Evolutionary conservation across 768 basidiomycete genomes (phyloP).

Genomic region (Mycena maculata): DNA sequence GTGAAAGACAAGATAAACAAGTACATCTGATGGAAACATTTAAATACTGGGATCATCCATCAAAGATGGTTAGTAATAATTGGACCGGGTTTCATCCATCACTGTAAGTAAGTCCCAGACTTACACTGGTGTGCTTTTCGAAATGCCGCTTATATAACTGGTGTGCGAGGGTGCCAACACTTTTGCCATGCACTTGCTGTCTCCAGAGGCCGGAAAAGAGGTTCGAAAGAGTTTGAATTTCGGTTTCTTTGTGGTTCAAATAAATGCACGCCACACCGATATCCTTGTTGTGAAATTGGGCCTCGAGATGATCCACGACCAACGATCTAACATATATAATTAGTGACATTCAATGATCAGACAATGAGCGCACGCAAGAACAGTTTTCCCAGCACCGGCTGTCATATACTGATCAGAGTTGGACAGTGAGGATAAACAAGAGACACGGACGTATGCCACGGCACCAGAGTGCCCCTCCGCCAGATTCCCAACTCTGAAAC

Average conservation of each 20-base stretch:
- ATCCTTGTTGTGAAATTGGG: neutral
- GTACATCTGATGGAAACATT: too few species aligned
- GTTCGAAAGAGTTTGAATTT: neutral
- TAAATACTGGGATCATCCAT: too few species aligned
- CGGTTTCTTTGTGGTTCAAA: too few species aligned
- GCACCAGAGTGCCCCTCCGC: neutral
- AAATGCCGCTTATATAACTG: neutral
- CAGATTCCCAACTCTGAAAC: neutral
- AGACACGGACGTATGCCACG: constrained; percentile 4
- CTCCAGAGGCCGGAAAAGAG: neutral
- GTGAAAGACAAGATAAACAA: too few species aligned
- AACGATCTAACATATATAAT: neutral
- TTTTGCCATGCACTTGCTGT: neutral
- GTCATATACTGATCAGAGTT: too few species aligned
- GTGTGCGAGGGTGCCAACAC: neutral
- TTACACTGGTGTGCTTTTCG: neutral
- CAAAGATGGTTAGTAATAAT: too few species aligned
- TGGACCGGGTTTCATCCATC: too few species aligned
- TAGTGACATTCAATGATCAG: neutral
- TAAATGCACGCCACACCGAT: constrained; percentile 9
- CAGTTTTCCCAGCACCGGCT: constrained; percentile 24
- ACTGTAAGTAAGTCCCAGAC: too few species aligned
- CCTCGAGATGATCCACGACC: neutral
- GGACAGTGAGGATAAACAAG: too few species aligned
- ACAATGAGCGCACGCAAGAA: constrained; percentile 3